These are phyloP conservation scores for Lycium barbarum DNA, from an alignment of 257 asterid genomes.

Conservation along the genomic window DNA sequence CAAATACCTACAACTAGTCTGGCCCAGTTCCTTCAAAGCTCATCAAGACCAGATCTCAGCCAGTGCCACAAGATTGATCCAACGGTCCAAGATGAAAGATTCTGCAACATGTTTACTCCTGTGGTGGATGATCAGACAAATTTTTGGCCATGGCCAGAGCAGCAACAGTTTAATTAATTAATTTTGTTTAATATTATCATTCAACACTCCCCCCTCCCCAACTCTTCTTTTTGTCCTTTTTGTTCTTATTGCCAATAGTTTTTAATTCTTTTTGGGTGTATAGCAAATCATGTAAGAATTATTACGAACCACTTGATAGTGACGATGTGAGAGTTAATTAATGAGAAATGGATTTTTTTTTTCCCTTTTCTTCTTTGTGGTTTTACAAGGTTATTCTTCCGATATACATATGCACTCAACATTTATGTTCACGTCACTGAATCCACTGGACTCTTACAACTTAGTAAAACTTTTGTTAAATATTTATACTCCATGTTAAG, in stretches of 20 bases:
- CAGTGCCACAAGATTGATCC: constrained; percentile 42
- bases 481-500: too few relatives aligned
- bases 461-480: too few relatives aligned
- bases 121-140: constrained; percentile 63
- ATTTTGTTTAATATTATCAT: neutral
- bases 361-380: neutral
- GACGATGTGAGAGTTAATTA: neutral
- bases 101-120: constrained; percentile 61
- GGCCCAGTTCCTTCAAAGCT: constrained; percentile 50
- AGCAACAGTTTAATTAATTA: constrained; percentile 52
- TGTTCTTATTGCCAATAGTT: constrained; percentile 6
- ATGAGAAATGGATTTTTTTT: neutral
- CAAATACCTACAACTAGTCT: constrained; percentile 31
- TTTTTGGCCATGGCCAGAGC: constrained; percentile 83
- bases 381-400: neutral
- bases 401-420: too few relatives aligned
- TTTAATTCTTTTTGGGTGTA: neutral
- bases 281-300: neutral
- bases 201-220: neutral
- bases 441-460: too few relatives aligned
- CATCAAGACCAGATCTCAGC: constrained; percentile 44
- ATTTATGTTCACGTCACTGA: too few relatives aligned
- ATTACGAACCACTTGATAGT: neutral
- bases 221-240: constrained; percentile 1
- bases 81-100: constrained; percentile 52